Conservation (phyloP, 768 basidiomycete genomes). For the Astraeus odoratus region DNA sequence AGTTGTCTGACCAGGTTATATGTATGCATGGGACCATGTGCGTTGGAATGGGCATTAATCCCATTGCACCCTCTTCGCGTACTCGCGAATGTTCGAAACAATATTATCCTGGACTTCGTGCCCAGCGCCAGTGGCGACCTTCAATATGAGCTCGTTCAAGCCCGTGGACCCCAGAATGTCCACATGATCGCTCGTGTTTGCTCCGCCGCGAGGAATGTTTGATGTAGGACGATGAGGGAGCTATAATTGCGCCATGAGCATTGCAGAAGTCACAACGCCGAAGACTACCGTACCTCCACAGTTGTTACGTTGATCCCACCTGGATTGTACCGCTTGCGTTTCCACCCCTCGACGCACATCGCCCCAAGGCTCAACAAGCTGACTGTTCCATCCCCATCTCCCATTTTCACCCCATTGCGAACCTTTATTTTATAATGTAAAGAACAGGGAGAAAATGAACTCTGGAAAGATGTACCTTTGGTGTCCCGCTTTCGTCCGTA, state of each 20-base stretch:
- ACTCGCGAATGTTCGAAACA: conserved; percentile 75
- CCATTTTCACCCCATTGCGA: conserved; percentile 82
- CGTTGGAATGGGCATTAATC: too few species aligned
- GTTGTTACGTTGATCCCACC: conserved; percentile 81
- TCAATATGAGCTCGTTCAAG: conserved; percentile 85
- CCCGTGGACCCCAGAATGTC: conserved; percentile 75
- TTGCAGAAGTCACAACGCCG: conserved; percentile 1
- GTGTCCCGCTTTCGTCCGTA: conserved; percentile 51
- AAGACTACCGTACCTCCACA: conserved; percentile 56
- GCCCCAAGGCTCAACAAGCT: conserved; percentile 77
- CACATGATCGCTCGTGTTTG: conserved; percentile 87
- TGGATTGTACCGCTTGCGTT: conserved; percentile 84
- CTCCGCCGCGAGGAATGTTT: conserved; percentile 80
- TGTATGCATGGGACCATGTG: too few species aligned
- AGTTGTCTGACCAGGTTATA: too few species aligned
- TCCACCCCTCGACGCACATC: conserved; percentile 99
- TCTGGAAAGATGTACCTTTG: conserved; percentile 38
- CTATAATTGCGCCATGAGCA: conserved; percentile 31
- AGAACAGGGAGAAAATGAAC: neutral
- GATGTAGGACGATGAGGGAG: conserved; percentile 71
- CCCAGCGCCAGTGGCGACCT: conserved; percentile 80
- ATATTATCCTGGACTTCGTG: conserved; percentile 62
- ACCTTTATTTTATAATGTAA: conserved; percentile 32
- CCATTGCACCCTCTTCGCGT: conserved; percentile 71
- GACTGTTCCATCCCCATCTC: conserved; percentile 95